Evolutionary conservation across 139 green algal genomes (phyloP).

Genomic region (Picochlorum sp.): DNA sequence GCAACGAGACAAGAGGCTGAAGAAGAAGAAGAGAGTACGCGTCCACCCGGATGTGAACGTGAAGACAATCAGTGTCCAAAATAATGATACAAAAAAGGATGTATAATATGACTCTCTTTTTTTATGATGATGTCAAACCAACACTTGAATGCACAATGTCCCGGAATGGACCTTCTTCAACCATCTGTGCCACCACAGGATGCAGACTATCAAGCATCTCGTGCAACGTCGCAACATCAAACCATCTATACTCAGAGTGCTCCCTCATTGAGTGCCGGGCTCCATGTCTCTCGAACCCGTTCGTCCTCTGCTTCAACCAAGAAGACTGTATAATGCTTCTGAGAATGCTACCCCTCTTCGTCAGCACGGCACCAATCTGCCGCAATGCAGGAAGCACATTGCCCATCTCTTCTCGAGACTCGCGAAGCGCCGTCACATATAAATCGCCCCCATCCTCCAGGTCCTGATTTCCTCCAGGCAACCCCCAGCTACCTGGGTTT

Average conservation of each 20-base stretch:
- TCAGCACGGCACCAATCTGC: conserved; percentile 6
- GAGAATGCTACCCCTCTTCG: conserved; percentile 42
- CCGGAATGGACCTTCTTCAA: neutral
- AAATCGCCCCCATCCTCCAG: conserved; percentile 35
- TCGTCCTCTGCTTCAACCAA: conserved; percentile 24
- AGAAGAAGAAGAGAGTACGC: too few relatives aligned
- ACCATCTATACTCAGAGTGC: conserved; percentile 48
- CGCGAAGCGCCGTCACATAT: conserved; percentile 40
- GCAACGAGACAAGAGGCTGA: too few relatives aligned
- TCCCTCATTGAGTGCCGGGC: conserved; percentile 47
- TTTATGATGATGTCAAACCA: neutral
- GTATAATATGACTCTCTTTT: neutral
- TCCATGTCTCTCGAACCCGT: neutral
- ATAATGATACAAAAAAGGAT: neutral
- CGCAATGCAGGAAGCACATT: conserved; percentile 8
- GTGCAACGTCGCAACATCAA: neutral
- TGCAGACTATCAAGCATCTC: conserved; percentile 8
- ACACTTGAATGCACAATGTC: neutral
- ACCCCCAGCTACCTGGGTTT: conserved; percentile 55
- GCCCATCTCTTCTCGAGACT: conserved; percentile 45
- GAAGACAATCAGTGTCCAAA: too few relatives aligned
- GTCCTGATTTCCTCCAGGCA: conserved; percentile 69
- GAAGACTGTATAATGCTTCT: conserved; percentile 73
- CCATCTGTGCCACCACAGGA: conserved; percentile 16
- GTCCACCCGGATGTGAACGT: too few relatives aligned